A percentile compares a stretch with the other conserved stretches of the same genome.
Evolutionary conservation across 495 filamentous ascomycete species (phyloP).

Genomic region (Daldinia vernicosa): DNA sequence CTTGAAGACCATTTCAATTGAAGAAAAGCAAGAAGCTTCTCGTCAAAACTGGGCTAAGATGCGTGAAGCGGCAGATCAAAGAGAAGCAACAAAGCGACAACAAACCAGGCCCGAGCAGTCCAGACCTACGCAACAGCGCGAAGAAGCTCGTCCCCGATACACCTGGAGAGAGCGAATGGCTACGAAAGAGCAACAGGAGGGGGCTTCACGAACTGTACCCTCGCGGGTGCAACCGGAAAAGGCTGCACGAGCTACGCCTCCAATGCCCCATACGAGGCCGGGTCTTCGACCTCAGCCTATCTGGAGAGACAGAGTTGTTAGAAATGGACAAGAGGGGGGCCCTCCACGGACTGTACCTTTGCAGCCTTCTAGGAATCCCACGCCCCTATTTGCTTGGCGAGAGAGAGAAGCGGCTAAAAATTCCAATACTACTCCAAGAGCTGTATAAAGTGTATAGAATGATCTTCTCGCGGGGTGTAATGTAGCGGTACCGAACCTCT

Average conservation of each 20-base stretch:
- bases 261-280: neutral
- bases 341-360: neutral
- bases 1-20: slow-evolving; percentile 16
- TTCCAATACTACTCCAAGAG: neutral
- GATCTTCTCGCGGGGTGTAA: neutral
- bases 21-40: slow-evolving; percentile 24
- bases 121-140: neutral
- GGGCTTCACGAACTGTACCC: neutral
- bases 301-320: neutral
- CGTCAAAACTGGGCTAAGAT: slow-evolving; percentile 28
- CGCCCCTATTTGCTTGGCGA: neutral
- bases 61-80: slow-evolving; percentile 25
- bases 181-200: neutral
- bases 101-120: neutral
- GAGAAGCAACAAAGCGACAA: slow-evolving; percentile 1
- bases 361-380: neutral
- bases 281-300: neutral
- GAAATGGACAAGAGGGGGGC: neutral
- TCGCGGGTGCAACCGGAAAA: neutral
- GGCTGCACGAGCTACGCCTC: neutral
- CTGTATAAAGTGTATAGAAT: neutral
- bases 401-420: neutral
- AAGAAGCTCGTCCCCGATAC: slow-evolving; percentile 10
- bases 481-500: neutral
- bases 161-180: neutral